phyloP scores from a whole-genome alignment of 257 asterid genomes.

The Apocynum venetum region DNA sequence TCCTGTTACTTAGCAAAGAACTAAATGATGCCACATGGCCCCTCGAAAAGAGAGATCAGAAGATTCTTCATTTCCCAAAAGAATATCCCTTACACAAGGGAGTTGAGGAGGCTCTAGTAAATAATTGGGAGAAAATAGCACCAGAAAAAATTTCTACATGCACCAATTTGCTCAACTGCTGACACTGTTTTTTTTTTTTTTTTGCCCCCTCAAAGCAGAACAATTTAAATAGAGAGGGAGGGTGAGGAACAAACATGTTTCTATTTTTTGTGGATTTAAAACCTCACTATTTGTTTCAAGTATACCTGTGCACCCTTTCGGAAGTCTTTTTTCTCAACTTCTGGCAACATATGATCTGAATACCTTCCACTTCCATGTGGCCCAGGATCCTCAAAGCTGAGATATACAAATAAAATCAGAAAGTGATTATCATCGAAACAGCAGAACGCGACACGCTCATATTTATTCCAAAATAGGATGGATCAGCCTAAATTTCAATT shows the following conservation, averaged over 20 bases:
- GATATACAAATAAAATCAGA: slow-evolving; percentile 20
- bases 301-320: slow-evolving; percentile 99
- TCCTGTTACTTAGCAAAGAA: background rate
- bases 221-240: background rate
- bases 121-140: background rate
- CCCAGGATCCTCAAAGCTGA: slow-evolving; percentile 99
- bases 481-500: background rate
- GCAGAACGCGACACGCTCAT: background rate
- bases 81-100: background rate
- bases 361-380: slow-evolving; percentile 99
- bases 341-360: slow-evolving; percentile 90
- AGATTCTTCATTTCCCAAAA: background rate
- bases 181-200: background rate
- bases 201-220: background rate
- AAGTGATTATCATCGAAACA: background rate
- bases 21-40: background rate
- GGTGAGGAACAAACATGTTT: background rate
- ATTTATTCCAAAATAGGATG: background rate
- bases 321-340: slow-evolving; percentile 86
- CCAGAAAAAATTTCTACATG: background rate
- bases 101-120: background rate
- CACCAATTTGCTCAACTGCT: background rate
- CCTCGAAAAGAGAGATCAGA: background rate
- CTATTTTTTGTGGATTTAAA: background rate
- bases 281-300: slow-evolving; percentile 17